Percentiles rank a stretch among this genome's conserved stretches.
phyloP scores from a whole-genome alignment of 2,329 filamentous ascomycete genomes.

The Mycocentrospora acerina region DNA sequence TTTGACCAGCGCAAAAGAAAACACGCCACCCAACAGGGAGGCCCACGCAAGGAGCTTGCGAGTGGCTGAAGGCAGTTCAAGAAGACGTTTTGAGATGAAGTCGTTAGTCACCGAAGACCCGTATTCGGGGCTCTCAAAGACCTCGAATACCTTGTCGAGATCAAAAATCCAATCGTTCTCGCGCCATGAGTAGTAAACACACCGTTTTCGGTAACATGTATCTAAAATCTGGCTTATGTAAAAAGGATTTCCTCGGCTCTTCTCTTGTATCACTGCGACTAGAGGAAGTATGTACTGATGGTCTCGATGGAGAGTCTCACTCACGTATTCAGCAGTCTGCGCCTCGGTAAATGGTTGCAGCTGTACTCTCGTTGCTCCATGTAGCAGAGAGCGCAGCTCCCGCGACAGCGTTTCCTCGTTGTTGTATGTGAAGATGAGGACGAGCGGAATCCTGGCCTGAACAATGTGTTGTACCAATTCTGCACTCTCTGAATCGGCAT shows the following conservation, averaged over 20 bases:
- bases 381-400: constrained; percentile 41
- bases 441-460: constrained; percentile 74
- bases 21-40: constrained; percentile 75
- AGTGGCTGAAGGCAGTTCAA: constrained; percentile 73
- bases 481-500: constrained; percentile 83
- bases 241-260: constrained; percentile 85
- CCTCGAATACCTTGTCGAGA: constrained; percentile 79
- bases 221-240: constrained; percentile 90
- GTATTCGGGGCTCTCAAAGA: constrained; percentile 77
- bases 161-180: constrained; percentile 78
- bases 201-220: constrained; percentile 80
- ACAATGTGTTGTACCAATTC: constrained; percentile 83
- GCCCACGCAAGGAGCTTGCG: constrained; percentile 84
- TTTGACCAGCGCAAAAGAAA: constrained; percentile 80
- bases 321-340: constrained; percentile 80
- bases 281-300: constrained; percentile 74
- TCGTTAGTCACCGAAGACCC: constrained; percentile 78
- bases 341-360: constrained; percentile 73
- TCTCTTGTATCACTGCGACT: constrained; percentile 83
- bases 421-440: constrained; percentile 62
- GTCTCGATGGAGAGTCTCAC: constrained; percentile 73
- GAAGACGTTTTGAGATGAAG: constrained; percentile 76
- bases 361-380: constrained; percentile 62
- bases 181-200: constrained; percentile 88
- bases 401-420: constrained; percentile 43